These are phyloP conservation scores for Venturia oleaginea DNA, from an alignment of 2,329 filamentous ascomycete genomes.

Conservation along the genomic window DNA sequence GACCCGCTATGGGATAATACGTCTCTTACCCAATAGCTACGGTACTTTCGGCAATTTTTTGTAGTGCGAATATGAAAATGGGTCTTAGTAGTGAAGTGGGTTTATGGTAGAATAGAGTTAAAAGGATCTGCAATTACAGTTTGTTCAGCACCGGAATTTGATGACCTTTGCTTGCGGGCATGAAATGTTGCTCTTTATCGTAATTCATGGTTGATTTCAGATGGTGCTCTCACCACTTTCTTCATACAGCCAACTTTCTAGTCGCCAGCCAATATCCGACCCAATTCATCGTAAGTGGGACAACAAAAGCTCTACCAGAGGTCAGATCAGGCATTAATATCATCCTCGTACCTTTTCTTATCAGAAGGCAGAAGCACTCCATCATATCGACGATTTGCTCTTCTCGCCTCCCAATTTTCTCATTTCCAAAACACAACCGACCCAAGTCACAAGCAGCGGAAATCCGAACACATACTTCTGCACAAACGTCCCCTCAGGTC, in stretches of 20 bases:
- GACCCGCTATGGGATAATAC: too few relatives aligned
- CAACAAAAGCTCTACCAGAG: neutral
- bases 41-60: too few relatives aligned
- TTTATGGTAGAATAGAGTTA: too few relatives aligned
- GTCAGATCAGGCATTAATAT: neutral
- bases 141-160: too few relatives aligned
- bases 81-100: too few relatives aligned
- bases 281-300: neutral
- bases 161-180: too few relatives aligned
- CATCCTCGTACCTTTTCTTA: too few relatives aligned
- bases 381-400: neutral
- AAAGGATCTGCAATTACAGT: too few relatives aligned
- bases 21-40: too few relatives aligned
- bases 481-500: slow-evolving; percentile 23
- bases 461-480: slow-evolving; percentile 27
- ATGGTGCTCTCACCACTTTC: neutral
- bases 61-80: too few relatives aligned
- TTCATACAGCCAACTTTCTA: neutral
- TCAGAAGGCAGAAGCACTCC: neutral
- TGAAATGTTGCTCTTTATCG: too few relatives aligned
- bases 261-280: neutral
- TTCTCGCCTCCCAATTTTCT: slow-evolving; percentile 7
- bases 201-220: too few relatives aligned
- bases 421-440: slow-evolving; percentile 24
- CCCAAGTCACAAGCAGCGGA: slow-evolving; percentile 20